These are phyloP conservation scores for Tulasnella calospora DNA, from an alignment of 768 basidiomycete genomes.

Conservation along the genomic window DNA sequence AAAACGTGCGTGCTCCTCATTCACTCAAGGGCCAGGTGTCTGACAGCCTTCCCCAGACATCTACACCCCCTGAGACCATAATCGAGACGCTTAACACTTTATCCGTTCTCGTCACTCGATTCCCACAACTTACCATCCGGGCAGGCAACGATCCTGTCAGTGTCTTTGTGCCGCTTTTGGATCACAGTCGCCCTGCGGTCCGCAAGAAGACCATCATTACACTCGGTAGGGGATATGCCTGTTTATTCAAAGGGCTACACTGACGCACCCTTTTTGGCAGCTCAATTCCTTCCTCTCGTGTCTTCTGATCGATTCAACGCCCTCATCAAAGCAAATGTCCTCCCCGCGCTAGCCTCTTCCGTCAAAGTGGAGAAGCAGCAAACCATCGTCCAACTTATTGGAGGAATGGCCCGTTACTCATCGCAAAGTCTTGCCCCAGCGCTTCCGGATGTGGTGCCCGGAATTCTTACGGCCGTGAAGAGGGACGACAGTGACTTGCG, in stretches of 20 bases:
- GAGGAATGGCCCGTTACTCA: constrained; percentile 71
- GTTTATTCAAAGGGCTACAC: background rate
- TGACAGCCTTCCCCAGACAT: constrained; percentile 42
- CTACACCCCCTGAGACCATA: constrained; percentile 72
- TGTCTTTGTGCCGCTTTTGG: constrained; percentile 65
- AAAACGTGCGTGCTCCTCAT: constrained; percentile 50
- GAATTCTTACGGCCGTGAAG: constrained; percentile 61
- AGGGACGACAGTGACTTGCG: constrained; percentile 78
- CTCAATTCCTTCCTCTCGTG: constrained; percentile 75
- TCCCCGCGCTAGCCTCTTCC: constrained; percentile 52
- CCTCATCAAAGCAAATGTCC: constrained; percentile 55
- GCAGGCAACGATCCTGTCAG: constrained; percentile 56
- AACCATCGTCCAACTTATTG: constrained; percentile 72
- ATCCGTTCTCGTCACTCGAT: constrained; percentile 81
- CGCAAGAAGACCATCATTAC: constrained; percentile 89
- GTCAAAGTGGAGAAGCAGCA: constrained; percentile 64
- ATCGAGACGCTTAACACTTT: constrained; percentile 80
- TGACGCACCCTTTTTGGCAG: constrained; percentile 31
- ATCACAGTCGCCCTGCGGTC: constrained; percentile 75
- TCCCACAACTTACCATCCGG: constrained; percentile 61
- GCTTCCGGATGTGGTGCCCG: constrained; percentile 60
- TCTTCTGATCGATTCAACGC: constrained; percentile 56
- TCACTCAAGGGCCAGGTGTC: background rate
- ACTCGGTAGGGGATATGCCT: constrained; percentile 35
- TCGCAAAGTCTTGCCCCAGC: constrained; percentile 60